Evolutionary conservation across 2,329 filamentous ascomycete species (phyloP), one percentile per base, ranked within the genome.

Genomic region (Mariannaea sp.): DNA sequence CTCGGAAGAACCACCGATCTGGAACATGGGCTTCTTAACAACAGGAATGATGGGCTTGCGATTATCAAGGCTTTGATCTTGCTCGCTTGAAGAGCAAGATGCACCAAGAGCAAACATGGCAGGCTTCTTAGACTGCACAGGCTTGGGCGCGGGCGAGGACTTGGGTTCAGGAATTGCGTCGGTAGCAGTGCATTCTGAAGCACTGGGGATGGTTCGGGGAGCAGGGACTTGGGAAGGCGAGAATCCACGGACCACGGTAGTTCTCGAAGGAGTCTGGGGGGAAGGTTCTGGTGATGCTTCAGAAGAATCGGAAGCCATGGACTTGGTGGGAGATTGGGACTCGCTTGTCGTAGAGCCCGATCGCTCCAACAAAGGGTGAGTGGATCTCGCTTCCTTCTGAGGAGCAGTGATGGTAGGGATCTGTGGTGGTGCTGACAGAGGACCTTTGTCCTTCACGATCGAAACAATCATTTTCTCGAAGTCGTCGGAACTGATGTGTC

Each of bases 381-480:
- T 57, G 12, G 65, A 56, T 19, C 65, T 57, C 5, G 69, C 79
- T 52, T 82, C 75, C 44, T 80, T 79, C 66, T n/a, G 69, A 62
- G 64, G 70, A 61, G 61, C 74, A 70, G 41, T 70, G 67, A 63
- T 44, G 27, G 66, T 61, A 26, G 65, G 56, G 39, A 60, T 55
- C 5, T 67, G 62, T 4, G 65, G 63, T 36, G 72, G 72, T 22
- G 71, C 71, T 14, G 81, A 78, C 7, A 85, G 72, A 64, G 78
- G 83, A 45, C 78, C 81, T 71, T 90, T 91, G 73, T 94, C 88
- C 72, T 95, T 90, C 69, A 97, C 94, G 50, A 97, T 97, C 32
- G 88, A 91, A 51, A 89, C 85, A 35, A 97, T 90, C 83, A 97
- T 95, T 77, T 95, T 95, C 73, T 96, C 91, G 24, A 97, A 81